phyloP scores from a whole-genome alignment of 768 basidiomycete genomes.

The Rhizopogon vesiculosus region DNA sequence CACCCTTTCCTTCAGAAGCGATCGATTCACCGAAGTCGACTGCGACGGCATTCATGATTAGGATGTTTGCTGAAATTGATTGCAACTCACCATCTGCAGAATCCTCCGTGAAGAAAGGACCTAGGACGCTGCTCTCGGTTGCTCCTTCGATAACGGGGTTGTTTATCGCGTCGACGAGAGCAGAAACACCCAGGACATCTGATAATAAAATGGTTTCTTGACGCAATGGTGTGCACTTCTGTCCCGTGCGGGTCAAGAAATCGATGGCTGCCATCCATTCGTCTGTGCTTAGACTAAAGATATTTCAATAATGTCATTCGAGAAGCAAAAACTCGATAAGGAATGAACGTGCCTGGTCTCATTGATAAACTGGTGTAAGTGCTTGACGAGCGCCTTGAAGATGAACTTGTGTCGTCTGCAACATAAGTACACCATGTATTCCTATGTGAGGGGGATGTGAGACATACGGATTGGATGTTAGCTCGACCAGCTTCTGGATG shows the following conservation, averaged over 20 bases:
- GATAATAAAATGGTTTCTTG: conserved; percentile 87
- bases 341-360: conserved; percentile 51
- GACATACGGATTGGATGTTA: conserved; percentile 36
- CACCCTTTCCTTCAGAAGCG: conserved; percentile 83
- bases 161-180: conserved; percentile 72
- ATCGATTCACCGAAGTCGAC: conserved; percentile 70
- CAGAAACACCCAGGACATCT: conserved; percentile 73
- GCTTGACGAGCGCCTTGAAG: conserved; percentile 49
- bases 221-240: conserved; percentile 66
- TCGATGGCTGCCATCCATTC: conserved; percentile 83
- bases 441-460: background rate
- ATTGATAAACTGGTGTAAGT: conserved; percentile 69
- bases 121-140: conserved; percentile 74
- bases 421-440: background rate
- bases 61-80: background rate
- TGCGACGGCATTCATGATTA: conserved; percentile 17
- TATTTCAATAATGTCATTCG: background rate
- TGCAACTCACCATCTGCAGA: conserved; percentile 56
- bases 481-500: conserved; percentile 33
- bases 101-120: conserved; percentile 81
- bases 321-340: background rate
- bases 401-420: conserved; percentile 42
- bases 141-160: conserved; percentile 57
- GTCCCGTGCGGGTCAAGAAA: conserved; percentile 72
- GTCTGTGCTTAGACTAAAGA: conserved; percentile 59